Base-by-base conservation (phyloP, 1,139 yeast genomes). In the Scheffersomyces quercinus region DNA sequence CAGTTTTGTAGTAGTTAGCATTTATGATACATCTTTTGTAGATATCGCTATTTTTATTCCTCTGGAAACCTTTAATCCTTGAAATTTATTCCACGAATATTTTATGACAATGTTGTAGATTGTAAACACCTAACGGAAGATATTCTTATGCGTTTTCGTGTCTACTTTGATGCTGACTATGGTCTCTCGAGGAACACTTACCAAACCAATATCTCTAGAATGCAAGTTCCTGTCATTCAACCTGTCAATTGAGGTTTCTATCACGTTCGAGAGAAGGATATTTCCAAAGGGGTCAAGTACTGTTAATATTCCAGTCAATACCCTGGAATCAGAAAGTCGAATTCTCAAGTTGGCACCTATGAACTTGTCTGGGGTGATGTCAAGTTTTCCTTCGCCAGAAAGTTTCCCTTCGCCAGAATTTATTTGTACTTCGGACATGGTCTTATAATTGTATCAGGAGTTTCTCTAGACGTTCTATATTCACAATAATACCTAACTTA, bases 221-320 rank as follows among this genome's bases (percentile, higher is more conserved):
- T 68, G 74, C 14, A 50, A 32, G 3, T 52, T 51, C 4, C 50
- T 44, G 2, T 49, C 43, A 43, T 64, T 52, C 20, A 70, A 46
- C 36, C 54, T 57, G 44, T 67, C 74, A 2, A 43, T 44, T 0
- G 73, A 61, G 20, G 63, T 62, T 47, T 74, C 79, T 43, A 51
- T 60, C 3, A 65, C 69, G 46, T 70, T 63, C 11, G 72, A 62
- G 41, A 74, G 46, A 13, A 74, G 58, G 38, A 74, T 49, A 49
- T 74, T 73, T 1, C 79, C 79, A 57, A 72, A 74, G 1, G 78
- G 77, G 48, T 74, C 79, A 14, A 73, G 64, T 4, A 66, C 78
- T 1, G 77, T 68, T 35, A 74, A 57, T 3, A 68, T 55, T 1
- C 79, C 79, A 32, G 68, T 70, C 16, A 74, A 52, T 1, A 58